A percentile compares a stretch with the other conserved stretches of the same genome.
These are phyloP conservation scores for Bipolaris cookei DNA, from an alignment of 2,329 filamentous ascomycete genomes.

Conservation along the genomic window DNA sequence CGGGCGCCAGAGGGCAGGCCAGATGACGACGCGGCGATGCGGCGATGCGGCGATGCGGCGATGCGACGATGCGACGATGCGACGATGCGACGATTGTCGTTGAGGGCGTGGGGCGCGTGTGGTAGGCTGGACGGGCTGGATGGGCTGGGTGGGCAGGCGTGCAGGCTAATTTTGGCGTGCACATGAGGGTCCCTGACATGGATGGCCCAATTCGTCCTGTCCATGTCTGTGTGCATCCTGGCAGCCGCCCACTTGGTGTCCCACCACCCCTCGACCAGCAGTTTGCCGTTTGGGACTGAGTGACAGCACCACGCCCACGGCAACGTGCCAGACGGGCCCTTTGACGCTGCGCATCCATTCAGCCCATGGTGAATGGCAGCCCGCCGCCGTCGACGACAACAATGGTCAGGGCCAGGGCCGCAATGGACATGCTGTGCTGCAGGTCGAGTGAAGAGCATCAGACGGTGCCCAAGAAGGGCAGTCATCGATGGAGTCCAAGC, in stretches of 20 bases:
- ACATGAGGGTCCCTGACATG: constrained; percentile 15
- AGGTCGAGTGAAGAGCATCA: constrained; percentile 1
- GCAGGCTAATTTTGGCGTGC: constrained; percentile 24
- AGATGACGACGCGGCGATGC: not conserved
- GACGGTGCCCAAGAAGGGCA: constrained; percentile 8
- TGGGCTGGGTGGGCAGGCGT: not conserved
- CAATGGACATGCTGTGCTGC: not conserved
- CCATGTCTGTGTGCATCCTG: too few species aligned
- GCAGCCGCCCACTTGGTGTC: constrained; percentile 7
- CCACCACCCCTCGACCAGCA: constrained; percentile 10
- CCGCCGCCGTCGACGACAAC: not conserved
- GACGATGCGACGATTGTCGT: not conserved
- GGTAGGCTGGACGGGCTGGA: not conserved
- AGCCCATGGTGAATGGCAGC: not conserved
- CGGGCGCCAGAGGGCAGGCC: not conserved
- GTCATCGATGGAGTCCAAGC: constrained; percentile 2
- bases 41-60: too few species aligned
- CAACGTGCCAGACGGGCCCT: constrained; percentile 1
- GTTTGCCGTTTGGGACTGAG: constrained; percentile 5
- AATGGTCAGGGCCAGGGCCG: not conserved
- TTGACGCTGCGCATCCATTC: not conserved
- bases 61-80: too few species aligned
- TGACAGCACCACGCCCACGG: too few species aligned
- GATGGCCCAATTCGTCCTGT: too few species aligned
- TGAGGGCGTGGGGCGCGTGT: not conserved